A percentile compares a stretch with the other conserved stretches of the same genome.
phyloP scores from a whole-genome alignment of 345 rosid genomes.

The Acer campestre region DNA sequence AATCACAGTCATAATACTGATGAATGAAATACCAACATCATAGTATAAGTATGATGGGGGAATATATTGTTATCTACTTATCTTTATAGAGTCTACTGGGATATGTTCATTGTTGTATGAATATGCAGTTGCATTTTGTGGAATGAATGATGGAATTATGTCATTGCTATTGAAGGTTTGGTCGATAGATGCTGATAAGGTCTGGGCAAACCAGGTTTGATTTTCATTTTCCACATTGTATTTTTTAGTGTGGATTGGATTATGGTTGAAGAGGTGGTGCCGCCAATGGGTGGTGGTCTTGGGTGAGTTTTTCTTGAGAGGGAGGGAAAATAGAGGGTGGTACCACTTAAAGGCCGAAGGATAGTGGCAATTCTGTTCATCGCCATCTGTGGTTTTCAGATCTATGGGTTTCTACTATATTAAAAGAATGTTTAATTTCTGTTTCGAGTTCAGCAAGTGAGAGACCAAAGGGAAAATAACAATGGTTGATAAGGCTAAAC shows the following conservation, averaged over 20 bases:
- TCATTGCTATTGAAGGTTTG: neutral
- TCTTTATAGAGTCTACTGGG: neutral
- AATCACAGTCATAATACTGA: neutral
- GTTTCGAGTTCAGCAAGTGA: neutral
- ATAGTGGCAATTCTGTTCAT: neutral
- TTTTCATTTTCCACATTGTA: neutral
- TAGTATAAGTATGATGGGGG: neutral
- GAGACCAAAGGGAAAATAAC: neutral
- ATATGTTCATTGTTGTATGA: neutral
- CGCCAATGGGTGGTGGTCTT: neutral
- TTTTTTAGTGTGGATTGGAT: neutral
- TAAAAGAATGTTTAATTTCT: neutral
- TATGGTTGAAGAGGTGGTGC: neutral
- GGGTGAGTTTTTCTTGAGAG: neutral
- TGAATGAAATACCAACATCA: neutral
- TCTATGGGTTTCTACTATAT: neutral
- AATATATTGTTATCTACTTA: neutral
- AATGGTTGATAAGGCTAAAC: neutral
- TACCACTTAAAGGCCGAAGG: neutral
- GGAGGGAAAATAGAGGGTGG: neutral
- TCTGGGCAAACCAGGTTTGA: neutral
- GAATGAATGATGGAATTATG: conserved; percentile 5
- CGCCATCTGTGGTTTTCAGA: neutral
- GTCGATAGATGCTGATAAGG: neutral
- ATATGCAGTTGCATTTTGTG: neutral